These are phyloP conservation scores for Phycomyces blakesleeanus DNA, from an alignment of 192 early-diverging fungal species.

Conservation along the genomic window DNA sequence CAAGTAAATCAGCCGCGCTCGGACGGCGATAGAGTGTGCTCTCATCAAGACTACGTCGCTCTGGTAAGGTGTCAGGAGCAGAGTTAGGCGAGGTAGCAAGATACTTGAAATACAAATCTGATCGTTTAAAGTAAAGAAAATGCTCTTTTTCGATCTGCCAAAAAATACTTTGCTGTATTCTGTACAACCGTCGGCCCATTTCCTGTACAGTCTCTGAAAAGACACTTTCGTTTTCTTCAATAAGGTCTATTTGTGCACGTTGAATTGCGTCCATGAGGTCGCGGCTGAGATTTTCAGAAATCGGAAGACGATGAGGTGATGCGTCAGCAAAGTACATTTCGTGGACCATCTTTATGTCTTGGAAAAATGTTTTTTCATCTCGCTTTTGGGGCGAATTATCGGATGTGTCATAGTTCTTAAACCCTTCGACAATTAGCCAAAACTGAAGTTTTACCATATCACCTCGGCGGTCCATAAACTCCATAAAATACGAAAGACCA, in stretches of 20 bases:
- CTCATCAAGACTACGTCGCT: constrained; percentile 19
- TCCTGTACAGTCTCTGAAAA: constrained; percentile 14
- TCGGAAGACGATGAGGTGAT: constrained; percentile 34
- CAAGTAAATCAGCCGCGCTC: too few species aligned
- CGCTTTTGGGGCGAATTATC: constrained; percentile 10
- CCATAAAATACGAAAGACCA: constrained; percentile 71
- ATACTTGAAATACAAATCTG: constrained; percentile 61
- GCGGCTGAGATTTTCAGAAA: constrained; percentile 32
- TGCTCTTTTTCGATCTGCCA: constrained; percentile 55
- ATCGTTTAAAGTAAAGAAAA: constrained; percentile 57
- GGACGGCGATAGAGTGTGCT: constrained; percentile 6
- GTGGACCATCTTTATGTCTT: constrained; percentile 49
- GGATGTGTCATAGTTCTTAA: constrained; percentile 29
- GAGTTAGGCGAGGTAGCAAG: constrained; percentile 51
- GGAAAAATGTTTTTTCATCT: constrained; percentile 36
- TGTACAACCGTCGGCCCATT: constrained; percentile 30
- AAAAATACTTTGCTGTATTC: constrained; percentile 63
- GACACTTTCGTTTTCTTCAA: constrained; percentile 8
- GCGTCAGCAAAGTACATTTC: constrained; percentile 48
- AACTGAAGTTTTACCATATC: constrained; percentile 64
- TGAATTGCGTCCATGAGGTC: constrained; percentile 35
- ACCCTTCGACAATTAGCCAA: constrained; percentile 70
- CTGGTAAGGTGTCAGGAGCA: constrained; percentile 17
- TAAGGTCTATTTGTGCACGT: background rate
- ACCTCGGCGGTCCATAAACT: constrained; percentile 73